A percentile compares a stretch with the other conserved stretches of the same genome.
These are phyloP conservation scores for Gynochthodes officinalis DNA, from an alignment of 257 asterid genomes.

Conservation along the genomic window DNA sequence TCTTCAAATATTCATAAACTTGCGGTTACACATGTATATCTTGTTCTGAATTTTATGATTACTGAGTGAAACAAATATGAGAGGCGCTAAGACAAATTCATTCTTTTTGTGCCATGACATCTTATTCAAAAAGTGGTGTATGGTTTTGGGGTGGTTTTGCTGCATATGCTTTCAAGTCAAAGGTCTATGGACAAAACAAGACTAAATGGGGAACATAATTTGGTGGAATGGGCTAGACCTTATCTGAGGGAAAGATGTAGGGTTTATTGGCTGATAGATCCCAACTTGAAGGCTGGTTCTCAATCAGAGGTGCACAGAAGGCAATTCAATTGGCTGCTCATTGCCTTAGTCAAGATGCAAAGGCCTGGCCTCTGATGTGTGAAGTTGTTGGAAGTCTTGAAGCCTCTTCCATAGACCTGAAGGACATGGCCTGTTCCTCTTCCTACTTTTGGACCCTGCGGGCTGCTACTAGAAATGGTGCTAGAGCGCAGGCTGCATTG, in stretches of 20 bases:
- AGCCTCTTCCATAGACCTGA: conserved; percentile 83
- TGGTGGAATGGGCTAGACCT: conserved; percentile 96
- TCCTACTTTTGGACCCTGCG: conserved; percentile 68
- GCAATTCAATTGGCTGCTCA: conserved; percentile 87
- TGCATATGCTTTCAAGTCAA: conserved; percentile 83
- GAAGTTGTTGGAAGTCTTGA: conserved; percentile 79
- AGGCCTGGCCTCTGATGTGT: conserved; percentile 82
- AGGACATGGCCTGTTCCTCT: conserved; percentile 94
- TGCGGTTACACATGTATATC: background rate
- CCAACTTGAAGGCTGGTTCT: conserved; percentile 92
- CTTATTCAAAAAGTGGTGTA: conserved; percentile 95
- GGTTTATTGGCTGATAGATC: conserved; percentile 76
- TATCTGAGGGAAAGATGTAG: conserved; percentile 66
- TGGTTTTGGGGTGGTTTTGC: conserved; percentile 91
- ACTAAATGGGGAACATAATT: conserved; percentile 86
- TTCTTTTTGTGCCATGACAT: conserved; percentile 52
- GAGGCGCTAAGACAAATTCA: background rate
- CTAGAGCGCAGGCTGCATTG: conserved; percentile 31
- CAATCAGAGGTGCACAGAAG: conserved; percentile 86
- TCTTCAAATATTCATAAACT: background rate
- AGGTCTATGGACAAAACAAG: conserved; percentile 94
- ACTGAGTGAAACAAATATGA: background rate
- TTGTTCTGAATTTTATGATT: background rate
- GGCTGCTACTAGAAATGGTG: conserved; percentile 32
- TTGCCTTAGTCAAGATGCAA: conserved; percentile 82